phyloP scores from a whole-genome alignment of 2,329 filamentous ascomycete species.

The Nigrospora osmanthi region DNA sequence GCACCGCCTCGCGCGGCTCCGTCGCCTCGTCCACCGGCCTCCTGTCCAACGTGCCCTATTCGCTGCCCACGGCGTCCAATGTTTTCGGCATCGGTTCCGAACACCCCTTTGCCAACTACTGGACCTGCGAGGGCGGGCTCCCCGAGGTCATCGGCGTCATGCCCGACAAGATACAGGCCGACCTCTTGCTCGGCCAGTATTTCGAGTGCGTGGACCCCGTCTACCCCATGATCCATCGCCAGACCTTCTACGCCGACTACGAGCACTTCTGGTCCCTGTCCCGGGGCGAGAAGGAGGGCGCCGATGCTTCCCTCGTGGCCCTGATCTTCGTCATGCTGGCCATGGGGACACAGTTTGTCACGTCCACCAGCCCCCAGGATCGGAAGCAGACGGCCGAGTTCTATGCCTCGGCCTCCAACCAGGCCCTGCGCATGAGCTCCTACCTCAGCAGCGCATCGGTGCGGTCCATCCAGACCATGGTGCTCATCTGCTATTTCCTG shows the following conservation, averaged over 20 bases:
- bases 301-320: conserved; percentile 63
- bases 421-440: conserved; percentile 66
- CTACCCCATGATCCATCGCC: conserved; percentile 71
- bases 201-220: conserved; percentile 70
- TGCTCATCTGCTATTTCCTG: conserved; percentile 73
- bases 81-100: conserved; percentile 76
- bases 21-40: conserved; percentile 52
- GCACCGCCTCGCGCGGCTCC: conserved; percentile 40
- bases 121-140: conserved; percentile 71
- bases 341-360: conserved; percentile 71
- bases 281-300: conserved; percentile 45
- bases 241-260: conserved; percentile 71
- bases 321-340: conserved; percentile 72
- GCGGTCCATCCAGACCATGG: conserved; percentile 71
- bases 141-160: conserved; percentile 69
- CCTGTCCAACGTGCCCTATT: conserved; percentile 66
- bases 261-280: conserved; percentile 67
- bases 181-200: conserved; percentile 57
- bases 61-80: conserved; percentile 62
- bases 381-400: conserved; percentile 73
- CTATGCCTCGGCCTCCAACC: conserved; percentile 72
- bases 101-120: conserved; percentile 77
- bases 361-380: conserved; percentile 47
- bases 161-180: conserved; percentile 67
- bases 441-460: conserved; percentile 70